phyloP scores from a whole-genome alignment of 441 rosid genomes.

The Macaranga tanarius region DNA sequence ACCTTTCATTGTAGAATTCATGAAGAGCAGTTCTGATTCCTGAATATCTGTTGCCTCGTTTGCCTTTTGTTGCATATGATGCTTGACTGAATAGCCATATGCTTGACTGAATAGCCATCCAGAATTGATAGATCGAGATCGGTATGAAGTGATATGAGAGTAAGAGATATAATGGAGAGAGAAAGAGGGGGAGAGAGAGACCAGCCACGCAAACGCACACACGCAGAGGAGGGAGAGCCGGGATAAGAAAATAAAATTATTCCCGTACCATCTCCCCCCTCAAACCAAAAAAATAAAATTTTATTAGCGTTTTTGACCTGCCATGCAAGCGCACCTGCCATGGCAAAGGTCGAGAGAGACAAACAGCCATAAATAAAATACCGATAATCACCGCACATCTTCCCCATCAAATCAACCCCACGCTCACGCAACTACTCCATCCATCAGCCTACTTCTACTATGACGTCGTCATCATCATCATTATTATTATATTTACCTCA shows the following conservation, averaged over 20 bases:
- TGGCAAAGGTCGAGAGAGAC: constrained; percentile 86
- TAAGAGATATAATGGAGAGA: neutral
- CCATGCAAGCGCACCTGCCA: constrained; percentile 99
- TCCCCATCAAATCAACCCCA: neutral
- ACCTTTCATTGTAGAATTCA: constrained; percentile 3
- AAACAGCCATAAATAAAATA: too few species aligned
- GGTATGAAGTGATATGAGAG: too few species aligned
- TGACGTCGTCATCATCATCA: too few species aligned
- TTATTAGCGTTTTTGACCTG: constrained; percentile 70
- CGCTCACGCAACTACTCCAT: neutral
- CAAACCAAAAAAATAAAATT: constrained; percentile 36
- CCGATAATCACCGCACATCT: too few species aligned
- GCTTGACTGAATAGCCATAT: too few species aligned
- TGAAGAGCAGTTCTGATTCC: neutral
- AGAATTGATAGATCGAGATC: neutral
- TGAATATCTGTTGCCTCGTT: neutral
- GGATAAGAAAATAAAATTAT: constrained; percentile 34
- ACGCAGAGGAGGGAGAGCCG: constrained; percentile 65
- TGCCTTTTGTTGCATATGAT: neutral
- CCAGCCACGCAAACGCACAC: neutral
- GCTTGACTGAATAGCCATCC: too few species aligned
- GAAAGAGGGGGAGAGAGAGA: neutral
- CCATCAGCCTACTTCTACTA: neutral
- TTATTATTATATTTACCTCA: too few species aligned
- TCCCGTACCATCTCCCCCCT: constrained; percentile 91